Conservation (phyloP, 345 rosid genomes). For the Eucalyptus curtisii region DNA sequence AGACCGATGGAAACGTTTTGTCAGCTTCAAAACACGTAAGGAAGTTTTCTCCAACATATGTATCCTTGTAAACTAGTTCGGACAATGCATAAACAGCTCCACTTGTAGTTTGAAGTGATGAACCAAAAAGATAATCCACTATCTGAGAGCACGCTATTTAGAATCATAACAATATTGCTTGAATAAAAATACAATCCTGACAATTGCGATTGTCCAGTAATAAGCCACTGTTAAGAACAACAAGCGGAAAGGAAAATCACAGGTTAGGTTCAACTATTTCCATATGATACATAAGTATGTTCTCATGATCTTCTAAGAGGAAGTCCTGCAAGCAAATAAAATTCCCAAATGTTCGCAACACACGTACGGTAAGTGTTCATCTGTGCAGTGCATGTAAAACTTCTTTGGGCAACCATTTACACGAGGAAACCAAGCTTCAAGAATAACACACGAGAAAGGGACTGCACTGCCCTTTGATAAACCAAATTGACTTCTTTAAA, state of each 20-base stretch:
- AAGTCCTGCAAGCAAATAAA: neutral
- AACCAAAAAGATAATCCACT: slow-evolving; percentile 74
- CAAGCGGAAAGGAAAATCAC: neutral
- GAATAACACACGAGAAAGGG: neutral
- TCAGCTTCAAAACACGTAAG: too few relatives aligned
- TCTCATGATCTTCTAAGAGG: neutral
- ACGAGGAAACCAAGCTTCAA: neutral
- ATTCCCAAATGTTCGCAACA: neutral
- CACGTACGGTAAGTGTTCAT: neutral
- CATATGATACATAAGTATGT: neutral
- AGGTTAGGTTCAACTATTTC: neutral
- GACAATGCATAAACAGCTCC: slow-evolving; percentile 91
- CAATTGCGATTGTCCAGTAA: neutral
- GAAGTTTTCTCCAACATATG: too few relatives aligned
- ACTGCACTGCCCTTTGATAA: neutral
- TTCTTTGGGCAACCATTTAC: neutral
- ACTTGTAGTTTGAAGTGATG: slow-evolving; percentile 84
- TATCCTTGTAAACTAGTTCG: slow-evolving; percentile 50
- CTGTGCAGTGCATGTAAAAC: neutral
- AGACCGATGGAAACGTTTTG: too few relatives aligned
- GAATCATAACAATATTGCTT: neutral
- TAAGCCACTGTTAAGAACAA: neutral
- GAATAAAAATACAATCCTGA: neutral
- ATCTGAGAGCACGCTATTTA: slow-evolving; percentile 16
- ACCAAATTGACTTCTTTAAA: neutral